Base-by-base conservation (phyloP, 1,139 yeast species). In the Spathaspora jeffriesii region DNA sequence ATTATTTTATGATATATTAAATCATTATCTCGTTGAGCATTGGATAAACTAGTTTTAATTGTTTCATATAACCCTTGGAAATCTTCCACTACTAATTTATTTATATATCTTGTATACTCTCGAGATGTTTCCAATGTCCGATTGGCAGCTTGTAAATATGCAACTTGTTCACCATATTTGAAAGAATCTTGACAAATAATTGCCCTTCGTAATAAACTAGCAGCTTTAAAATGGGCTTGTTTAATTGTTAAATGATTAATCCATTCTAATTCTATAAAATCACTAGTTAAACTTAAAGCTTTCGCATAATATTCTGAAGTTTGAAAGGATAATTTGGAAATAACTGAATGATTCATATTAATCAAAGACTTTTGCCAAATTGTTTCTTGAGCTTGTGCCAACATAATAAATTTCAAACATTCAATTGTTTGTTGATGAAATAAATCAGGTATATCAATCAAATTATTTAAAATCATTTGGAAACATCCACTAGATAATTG, bases 311-410 rank as follows among this genome's bases (percentile, higher is more conserved):
- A 80, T 2, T 73, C 75, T 0, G 88, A 73, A 0, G 84, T 85
- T 57, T 85, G 88, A 8, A 72, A 64, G 0, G 96, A 79, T 41
- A 92, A 64, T 54, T 82, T 79, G 0, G 95, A 76, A 5, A 90
- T 66, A 3, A 83, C 71, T 0, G 85, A 70, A 59, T 87, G 82
- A 58, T 84, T 86, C 59, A 82, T 64, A 3, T 72, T 68, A n/a
- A 15, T n/a, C 76, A 78, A 32, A 0, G 96, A 92, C 58, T 84
- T 84, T 44, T 79, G 82, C 96, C 97, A 91, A 47, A 86, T 82
- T 10, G 82, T 75, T 60, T 92, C 97, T 62, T 91, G 97, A 0
- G 97, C 95, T 58, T 90, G 96, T 0, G 96, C 96, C 37, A 88
- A 61, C 79, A 82, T 80, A 20, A 90, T 56, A n/a, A 53, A 53